Conservation (phyloP, 495 filamentous ascomycete genomes). For the Mycothermus thermophilus region DNA sequence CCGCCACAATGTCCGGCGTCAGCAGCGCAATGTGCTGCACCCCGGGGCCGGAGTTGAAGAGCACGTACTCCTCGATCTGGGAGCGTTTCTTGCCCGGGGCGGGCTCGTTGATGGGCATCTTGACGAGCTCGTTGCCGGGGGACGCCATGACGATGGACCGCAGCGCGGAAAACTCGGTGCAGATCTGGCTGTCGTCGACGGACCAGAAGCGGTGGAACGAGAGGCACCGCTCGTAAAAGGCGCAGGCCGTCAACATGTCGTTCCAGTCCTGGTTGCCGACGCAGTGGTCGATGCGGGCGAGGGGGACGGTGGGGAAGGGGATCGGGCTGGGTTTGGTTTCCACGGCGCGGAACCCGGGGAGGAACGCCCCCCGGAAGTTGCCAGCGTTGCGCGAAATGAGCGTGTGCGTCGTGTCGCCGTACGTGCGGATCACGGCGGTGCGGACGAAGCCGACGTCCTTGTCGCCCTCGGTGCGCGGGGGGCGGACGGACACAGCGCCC, state of each 20-base stretch:
- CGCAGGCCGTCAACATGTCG: conserved; percentile 71
- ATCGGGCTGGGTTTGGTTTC: conserved; percentile 12
- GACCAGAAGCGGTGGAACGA: conserved; percentile 92
- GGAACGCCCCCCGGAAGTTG: conserved; percentile 57
- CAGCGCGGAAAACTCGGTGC: conserved; percentile 77
- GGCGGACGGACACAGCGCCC: conserved; percentile 51
- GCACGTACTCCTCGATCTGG: conserved; percentile 87
- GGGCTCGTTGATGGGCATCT: conserved; percentile 97
- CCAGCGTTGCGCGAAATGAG: conserved; percentile 55
- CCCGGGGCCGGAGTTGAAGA: conserved; percentile 72
- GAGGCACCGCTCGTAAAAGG: conserved; percentile 80
- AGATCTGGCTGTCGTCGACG: conserved; percentile 76
- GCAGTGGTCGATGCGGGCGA: conserved; percentile 76
- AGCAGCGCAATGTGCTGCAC: conserved; percentile 86
- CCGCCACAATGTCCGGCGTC: conserved; percentile 60
- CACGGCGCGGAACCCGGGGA: conserved; percentile 61
- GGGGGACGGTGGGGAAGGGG: conserved; percentile 42
- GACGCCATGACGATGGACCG: conserved; percentile 78
- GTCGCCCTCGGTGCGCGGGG: conserved; percentile 38
- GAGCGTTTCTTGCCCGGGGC: conserved; percentile 70
- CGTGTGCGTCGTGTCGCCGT: conserved; percentile 86
- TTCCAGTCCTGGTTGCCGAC: conserved; percentile 90
- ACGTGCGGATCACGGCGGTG: conserved; percentile 67
- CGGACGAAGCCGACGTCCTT: conserved; percentile 43
- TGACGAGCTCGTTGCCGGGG: conserved; percentile 58